Conservation (phyloP, 257 asterid genomes). For the Gardenia jasminoides region DNA sequence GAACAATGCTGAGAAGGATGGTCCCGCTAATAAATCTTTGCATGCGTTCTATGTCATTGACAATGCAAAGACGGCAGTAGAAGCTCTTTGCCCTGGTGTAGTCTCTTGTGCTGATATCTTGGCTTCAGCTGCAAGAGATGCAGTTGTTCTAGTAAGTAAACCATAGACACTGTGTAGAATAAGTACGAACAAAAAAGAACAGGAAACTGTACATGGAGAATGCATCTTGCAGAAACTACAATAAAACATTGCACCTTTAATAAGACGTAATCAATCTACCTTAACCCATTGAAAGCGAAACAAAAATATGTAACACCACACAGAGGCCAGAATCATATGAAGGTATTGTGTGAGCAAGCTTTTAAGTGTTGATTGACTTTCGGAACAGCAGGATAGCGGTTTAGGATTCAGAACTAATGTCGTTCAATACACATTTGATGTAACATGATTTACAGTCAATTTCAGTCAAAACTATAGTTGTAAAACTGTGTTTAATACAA, state of each 20-base stretch:
- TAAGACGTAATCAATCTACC: neutral
- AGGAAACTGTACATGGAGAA: neutral
- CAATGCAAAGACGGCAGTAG: conserved; percentile 59
- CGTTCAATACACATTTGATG: neutral
- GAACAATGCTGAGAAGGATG: conserved; percentile 69
- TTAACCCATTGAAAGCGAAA: neutral
- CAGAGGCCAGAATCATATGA: neutral
- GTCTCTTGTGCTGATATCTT: conserved; percentile 82
- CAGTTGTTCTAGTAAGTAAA: conserved; percentile 54
- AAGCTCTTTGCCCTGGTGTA: conserved; percentile 55
- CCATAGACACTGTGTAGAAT: neutral
- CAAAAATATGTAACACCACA: neutral
- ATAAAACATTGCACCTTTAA: neutral
- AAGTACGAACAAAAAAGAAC: neutral
- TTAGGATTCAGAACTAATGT: neutral
- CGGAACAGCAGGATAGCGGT: neutral
- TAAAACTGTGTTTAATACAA: neutral
- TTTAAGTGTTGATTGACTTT: neutral
- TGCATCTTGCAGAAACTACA: too few relatives aligned
- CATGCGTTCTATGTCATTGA: conserved; percentile 72
- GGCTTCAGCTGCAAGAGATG: conserved; percentile 83
- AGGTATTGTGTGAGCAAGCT: neutral
- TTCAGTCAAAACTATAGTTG: neutral
- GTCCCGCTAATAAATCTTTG: conserved; percentile 53
- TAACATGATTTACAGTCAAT: neutral